A percentile compares a stretch with the other conserved stretches of the same genome.
phyloP scores from a whole-genome alignment of 2,329 filamentous ascomycete species.

The Hymenoscyphus albidus region DNA sequence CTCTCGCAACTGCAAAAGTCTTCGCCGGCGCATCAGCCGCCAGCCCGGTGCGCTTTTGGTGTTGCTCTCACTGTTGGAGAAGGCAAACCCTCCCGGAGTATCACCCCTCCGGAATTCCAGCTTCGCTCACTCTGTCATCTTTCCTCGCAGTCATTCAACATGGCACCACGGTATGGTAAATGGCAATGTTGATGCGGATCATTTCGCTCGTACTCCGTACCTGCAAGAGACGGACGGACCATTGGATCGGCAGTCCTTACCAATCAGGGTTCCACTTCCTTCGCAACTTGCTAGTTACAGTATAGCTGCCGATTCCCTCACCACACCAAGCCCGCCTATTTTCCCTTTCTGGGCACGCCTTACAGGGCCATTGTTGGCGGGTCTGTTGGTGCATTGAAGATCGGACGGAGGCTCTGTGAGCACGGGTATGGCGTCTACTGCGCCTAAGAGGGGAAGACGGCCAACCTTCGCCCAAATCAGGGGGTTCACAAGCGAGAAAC shows the following conservation, averaged over 20 bases:
- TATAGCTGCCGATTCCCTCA: neutral
- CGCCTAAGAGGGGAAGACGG: neutral
- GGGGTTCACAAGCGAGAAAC: neutral
- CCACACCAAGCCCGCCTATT: neutral
- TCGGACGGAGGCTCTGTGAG: neutral
- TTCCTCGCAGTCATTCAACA: neutral
- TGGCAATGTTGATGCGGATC: neutral
- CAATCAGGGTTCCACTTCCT: neutral
- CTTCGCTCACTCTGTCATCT: neutral
- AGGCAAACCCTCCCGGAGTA: neutral
- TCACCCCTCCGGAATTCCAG: neutral
- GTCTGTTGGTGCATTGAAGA: neutral
- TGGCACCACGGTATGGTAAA: too few relatives aligned
- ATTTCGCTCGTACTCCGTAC: neutral
- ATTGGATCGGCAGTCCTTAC: neutral
- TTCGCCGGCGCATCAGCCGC: conserved; percentile 1
- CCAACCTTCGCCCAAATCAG: neutral
- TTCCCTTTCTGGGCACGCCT: neutral
- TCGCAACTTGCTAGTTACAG: neutral
- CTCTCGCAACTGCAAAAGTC: neutral
- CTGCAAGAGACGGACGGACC: neutral
- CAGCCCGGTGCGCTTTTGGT: neutral
- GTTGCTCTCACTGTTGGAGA: neutral
- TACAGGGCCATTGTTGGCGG: neutral
- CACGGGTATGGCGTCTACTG: neutral